These are phyloP conservation scores for Tolypocladium endophyticum DNA, from an alignment of 2,329 filamentous ascomycete species.

Conservation along the genomic window DNA sequence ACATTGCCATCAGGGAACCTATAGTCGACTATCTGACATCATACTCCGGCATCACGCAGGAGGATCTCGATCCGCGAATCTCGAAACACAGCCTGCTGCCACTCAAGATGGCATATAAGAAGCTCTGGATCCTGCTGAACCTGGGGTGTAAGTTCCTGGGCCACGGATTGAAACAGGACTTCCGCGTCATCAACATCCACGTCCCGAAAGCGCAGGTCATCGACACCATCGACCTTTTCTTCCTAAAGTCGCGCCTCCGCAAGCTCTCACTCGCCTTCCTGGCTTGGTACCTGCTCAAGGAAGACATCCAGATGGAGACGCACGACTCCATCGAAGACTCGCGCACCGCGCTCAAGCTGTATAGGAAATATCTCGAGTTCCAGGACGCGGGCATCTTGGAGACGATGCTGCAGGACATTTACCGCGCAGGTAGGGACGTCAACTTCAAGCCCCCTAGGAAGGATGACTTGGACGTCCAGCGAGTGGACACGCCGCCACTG, in stretches of 20 bases:
- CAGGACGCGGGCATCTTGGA: slow-evolving; percentile 76
- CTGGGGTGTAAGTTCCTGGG: slow-evolving; percentile 89
- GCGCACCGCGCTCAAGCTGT: slow-evolving; percentile 78
- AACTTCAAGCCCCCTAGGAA: slow-evolving; percentile 41
- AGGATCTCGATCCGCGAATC: slow-evolving; percentile 71
- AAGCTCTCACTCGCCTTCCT: slow-evolving; percentile 86
- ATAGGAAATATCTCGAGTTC: slow-evolving; percentile 82
- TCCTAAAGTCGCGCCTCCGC: slow-evolving; percentile 67
- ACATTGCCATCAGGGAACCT: slow-evolving; percentile 81
- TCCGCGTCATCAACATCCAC: slow-evolving; percentile 96
- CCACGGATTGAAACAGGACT: slow-evolving; percentile 88
- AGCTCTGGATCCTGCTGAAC: slow-evolving; percentile 93
- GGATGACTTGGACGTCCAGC: slow-evolving; percentile 31
- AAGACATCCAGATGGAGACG: slow-evolving; percentile 84
- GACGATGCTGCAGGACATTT: slow-evolving; percentile 78
- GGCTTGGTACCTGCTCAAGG: slow-evolving; percentile 81
- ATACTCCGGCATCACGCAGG: slow-evolving; percentile 81
- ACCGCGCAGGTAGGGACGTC: slow-evolving; percentile 39
- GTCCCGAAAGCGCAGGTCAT: slow-evolving; percentile 84
- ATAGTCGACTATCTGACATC: slow-evolving; percentile 93
- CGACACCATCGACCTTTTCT: slow-evolving; percentile 89
- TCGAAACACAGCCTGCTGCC: slow-evolving; percentile 75
- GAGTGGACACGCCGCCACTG: slow-evolving; percentile 45
- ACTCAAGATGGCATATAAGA: slow-evolving; percentile 92
- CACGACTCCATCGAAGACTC: slow-evolving; percentile 97